Evolutionary conservation across 768 basidiomycete genomes (phyloP), one percentile per base, ranked within the genome.

Genomic region (Lepiota venenata): DNA sequence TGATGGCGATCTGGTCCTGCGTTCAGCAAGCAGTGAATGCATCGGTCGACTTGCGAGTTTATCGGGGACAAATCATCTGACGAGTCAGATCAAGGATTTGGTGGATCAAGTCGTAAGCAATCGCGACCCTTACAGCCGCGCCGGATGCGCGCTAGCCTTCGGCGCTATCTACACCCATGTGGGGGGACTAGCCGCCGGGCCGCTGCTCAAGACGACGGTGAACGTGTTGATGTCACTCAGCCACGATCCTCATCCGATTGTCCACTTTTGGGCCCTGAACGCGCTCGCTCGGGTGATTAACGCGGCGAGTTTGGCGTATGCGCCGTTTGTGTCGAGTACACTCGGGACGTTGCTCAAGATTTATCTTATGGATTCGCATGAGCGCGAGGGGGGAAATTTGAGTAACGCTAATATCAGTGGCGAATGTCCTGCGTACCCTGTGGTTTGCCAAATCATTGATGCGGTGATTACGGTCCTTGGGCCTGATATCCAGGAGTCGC

Each of bases 51-150:
- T 98, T 7, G 88, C 91, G 7, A 88, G 83, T 61, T 72, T 96
- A 29, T 88, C 89, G 1, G 92, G 88, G 4, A 91, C 87, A 6
- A 80, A 78, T 39, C 96, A 94, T 74, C 75, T 98, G 47, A 89
- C 91, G 0, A 80, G 78, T 42, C 90, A 95, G 67, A 87, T 93
- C 57, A 97, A 97, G 68, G 84, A 84, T 57, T 76, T 98, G 3
- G 93, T 98, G 8, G 90, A 97, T 61, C 88, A 93, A 62, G 89
- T 98, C 20, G 93, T 98, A 52, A 92, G 79, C 69, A 97, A 98
- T 66, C 88, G 96, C 15, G 90, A 96, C 66, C 96, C 97, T 0
- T 80, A 91, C 57, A 87, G 87, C 20, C 84, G 97, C 15, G 95
- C 96, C 14, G 97, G 97, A 0, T 98, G 94, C 65, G 93, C 94